Conservation (phyloP, 495 filamentous ascomycete genomes). For the Penicillium psychrofluorescens region DNA sequence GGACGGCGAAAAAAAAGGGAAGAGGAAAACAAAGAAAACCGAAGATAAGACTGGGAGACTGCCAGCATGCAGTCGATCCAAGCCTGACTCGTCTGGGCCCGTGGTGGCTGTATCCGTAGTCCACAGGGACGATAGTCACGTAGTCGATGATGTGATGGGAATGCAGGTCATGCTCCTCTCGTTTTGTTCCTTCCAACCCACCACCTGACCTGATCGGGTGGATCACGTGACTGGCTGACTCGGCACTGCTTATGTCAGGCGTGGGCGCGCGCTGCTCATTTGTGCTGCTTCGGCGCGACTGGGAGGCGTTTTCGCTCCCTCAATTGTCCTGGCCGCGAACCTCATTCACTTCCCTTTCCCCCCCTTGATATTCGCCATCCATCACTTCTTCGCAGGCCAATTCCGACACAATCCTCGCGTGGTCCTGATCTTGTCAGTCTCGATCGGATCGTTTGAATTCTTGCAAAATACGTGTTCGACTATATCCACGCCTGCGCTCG, state of each 20-base stretch:
- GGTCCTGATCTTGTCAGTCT: not conserved
- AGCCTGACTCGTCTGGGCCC: too few relatives aligned
- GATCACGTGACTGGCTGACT: too few relatives aligned
- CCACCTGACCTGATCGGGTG: too few relatives aligned
- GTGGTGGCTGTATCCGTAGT: too few relatives aligned
- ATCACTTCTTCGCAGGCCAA: not conserved
- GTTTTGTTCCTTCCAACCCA: too few relatives aligned
- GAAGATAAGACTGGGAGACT: not conserved
- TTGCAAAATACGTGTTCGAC: slow-evolving; percentile 7
- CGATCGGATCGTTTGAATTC: too few relatives aligned
- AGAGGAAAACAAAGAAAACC: not conserved
- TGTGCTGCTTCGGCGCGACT: slow-evolving; percentile 31
- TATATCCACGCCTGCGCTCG: slow-evolving; percentile 14
- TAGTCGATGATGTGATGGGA: too few relatives aligned
- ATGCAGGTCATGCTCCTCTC: too few relatives aligned
- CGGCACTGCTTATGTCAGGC: too few relatives aligned
- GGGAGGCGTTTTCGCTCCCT: slow-evolving; percentile 11
- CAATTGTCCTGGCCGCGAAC: not conserved
- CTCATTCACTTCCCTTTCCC: not conserved
- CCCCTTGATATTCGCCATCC: slow-evolving; percentile 1
- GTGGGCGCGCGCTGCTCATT: slow-evolving; percentile 26
- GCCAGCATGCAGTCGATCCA: too few relatives aligned
- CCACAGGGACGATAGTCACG: too few relatives aligned
- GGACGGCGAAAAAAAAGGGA: not conserved
- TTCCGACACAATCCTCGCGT: not conserved